Base-by-base conservation (phyloP, 1,139 yeast species). In the Taphrina pruni region DNA sequence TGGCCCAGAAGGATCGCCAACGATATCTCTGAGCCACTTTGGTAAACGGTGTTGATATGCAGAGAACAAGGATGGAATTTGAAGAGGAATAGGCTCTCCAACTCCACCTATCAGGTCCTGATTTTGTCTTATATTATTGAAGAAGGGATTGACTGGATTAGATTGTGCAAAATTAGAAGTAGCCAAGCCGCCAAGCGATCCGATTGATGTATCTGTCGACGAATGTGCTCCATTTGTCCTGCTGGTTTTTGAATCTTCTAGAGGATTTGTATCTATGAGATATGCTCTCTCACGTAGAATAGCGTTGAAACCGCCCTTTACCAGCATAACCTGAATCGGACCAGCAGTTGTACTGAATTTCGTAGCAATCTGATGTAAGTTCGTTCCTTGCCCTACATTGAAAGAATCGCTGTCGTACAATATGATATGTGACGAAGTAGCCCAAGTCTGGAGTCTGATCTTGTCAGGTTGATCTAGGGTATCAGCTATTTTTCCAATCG, bases 381-480 rank as follows among this genome's bases (percentile, higher is more conserved):
- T 57, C 5, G 73, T 67, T 17, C 70, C 55, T 5, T 55, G 57
- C 0, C 62, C 52, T 12, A 72, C 61, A 17, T 48, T 45, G 38
- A 57, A 46, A 21, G 73, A 57, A 36, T 72, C 70, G 17, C 43
- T 64, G 38, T 88, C 92, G 74, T 88, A 87, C 39, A 88, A 76
- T 12, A 88, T 77, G 35, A 88, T 76, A 7, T 76, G 75, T 17
- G 80, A 71, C 39, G 74, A 74, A 6, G 70, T 69, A 8, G 71
- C 71, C 65, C 76, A 72, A 17, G 72, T 70, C 65, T 75, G 74
- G 2, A 83, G 71, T 11, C 38, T 36, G 21, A 14, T 36, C n/a
- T 55, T 51, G 43, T 70, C 65, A 12, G 55, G 17, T 1, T 32
- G 45, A 45, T 38, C 48, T 7, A 60, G 32, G n/a, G 20, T 45